Base-by-base conservation (phyloP, 345 rosid species). In the Balakata baccata region DNA sequence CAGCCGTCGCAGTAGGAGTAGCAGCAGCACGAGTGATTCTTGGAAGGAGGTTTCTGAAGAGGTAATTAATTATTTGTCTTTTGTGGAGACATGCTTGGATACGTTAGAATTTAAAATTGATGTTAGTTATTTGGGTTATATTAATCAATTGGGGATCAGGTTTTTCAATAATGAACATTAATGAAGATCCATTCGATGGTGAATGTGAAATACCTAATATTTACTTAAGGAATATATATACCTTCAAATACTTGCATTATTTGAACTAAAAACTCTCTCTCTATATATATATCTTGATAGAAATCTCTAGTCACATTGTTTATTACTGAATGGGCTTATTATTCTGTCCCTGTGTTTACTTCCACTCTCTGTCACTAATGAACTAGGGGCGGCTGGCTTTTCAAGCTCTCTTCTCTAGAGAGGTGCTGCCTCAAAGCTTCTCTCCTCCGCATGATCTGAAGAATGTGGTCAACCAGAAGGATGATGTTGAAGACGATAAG, bases 1-100 rank as follows among this genome's bases (percentile, higher is more conserved):
- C 74, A 79, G 83, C 66, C 95, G 95, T 20, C 92, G 97, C 57
- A 68, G 80, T 71, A 85, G 89, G 84, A 88, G 83, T 84, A 82
- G 47, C 71, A 73, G 81, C 81, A 90, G 58, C 69, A 7, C 52
- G 60, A 80, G 75, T 6, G 98, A 94, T 74, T 87, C 92, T 20
- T 90, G 97, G 98, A 94, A 94, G 83, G 83, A 85, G 77, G 98
- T 94, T 18, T 92, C 98, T 6, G 91, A 90, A 74, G 97, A 63
- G 98, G 97, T 90, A 80, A 29, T 43, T 58, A 69, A 16, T 14
- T 66, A 60, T 23, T n/a, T 53, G 61, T 39, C 22, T 65, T 39
- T 20, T 43, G 67, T 20, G 11, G 29, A 22, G 20, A 46, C 23
- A 52, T 68, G 58, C 18, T 67, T 17, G 23, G 39, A 17, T 38